A percentile compares a stretch with the other conserved stretches of the same genome.
phyloP scores from a whole-genome alignment of 805 yeast genomes.

The Metschnikowia lunata region DNA sequence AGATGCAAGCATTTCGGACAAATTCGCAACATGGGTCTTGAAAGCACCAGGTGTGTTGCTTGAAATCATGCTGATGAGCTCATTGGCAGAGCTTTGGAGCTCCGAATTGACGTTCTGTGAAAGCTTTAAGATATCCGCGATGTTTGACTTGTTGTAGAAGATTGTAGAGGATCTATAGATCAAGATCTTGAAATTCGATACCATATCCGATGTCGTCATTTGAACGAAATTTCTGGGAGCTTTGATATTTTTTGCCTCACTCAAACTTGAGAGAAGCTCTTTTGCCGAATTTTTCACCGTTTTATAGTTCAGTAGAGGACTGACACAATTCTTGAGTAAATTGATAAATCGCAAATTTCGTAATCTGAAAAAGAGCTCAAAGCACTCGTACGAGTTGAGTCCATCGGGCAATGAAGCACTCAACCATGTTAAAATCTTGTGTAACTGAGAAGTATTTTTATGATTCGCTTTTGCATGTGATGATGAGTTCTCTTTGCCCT shows the following conservation, averaged over 20 bases:
- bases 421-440: conserved; percentile 61
- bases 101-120: conserved; percentile 33
- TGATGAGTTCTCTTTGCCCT: conserved; percentile 18
- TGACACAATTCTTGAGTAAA: conserved; percentile 50
- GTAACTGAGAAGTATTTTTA: conserved; percentile 33
- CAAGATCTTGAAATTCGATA: conserved; percentile 50
- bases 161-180: conserved; percentile 59
- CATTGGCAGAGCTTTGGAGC: conserved; percentile 41
- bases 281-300: conserved; percentile 58
- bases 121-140: conserved; percentile 48
- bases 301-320: conserved; percentile 55
- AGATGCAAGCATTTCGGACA: conserved; percentile 37
- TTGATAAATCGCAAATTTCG: conserved; percentile 58
- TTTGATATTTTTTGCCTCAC: conserved; percentile 47
- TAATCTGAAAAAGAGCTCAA: conserved; percentile 49
- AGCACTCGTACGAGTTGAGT: conserved; percentile 43
- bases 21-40: conserved; percentile 50
- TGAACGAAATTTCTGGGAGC: conserved; percentile 24
- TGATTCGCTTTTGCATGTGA: conserved; percentile 2
- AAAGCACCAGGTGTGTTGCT: conserved; percentile 58
- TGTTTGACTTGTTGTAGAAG: conserved; percentile 61
- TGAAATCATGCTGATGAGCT: conserved; percentile 57
- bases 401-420: conserved; percentile 52
- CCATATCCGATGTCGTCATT: conserved; percentile 47
- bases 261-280: conserved; percentile 55